These are phyloP conservation scores for Aschersonia sp. DNA, from an alignment of 2,329 filamentous ascomycete species.

Conservation along the genomic window DNA sequence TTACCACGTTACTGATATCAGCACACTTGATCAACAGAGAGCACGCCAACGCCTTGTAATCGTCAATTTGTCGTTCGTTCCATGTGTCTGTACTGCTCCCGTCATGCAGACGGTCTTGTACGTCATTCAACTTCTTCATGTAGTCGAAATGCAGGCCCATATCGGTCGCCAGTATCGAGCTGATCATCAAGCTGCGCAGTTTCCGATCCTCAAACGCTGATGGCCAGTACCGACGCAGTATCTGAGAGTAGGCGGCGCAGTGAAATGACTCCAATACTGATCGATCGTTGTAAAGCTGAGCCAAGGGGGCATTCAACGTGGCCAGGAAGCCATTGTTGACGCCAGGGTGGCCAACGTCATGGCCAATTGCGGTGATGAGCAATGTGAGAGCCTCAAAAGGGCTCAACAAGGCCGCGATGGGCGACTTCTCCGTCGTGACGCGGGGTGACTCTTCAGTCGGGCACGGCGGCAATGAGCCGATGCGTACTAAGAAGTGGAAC, in stretches of 20 bases:
- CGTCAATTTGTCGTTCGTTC: constrained; percentile 61
- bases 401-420: constrained; percentile 60
- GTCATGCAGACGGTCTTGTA: constrained; percentile 64
- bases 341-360: constrained; percentile 93
- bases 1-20: constrained; percentile 94
- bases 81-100: constrained; percentile 56
- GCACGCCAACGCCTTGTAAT: constrained; percentile 70
- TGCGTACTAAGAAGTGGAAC: constrained; percentile 75
- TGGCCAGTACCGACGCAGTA: constrained; percentile 86
- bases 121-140: constrained; percentile 72
- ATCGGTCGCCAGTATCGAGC: constrained; percentile 91
- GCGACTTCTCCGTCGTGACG: constrained; percentile 32
- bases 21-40: constrained; percentile 93
- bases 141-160: constrained; percentile 97
- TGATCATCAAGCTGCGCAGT: constrained; percentile 87
- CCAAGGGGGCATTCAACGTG: constrained; percentile 80
- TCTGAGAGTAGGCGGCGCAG: constrained; percentile 92
- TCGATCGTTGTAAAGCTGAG: constrained; percentile 91
- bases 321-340: constrained; percentile 97
- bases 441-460: constrained; percentile 21
- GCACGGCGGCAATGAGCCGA: constrained; percentile 63
- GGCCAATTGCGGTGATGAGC: constrained; percentile 89
- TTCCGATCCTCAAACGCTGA: constrained; percentile 61
- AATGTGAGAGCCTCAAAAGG: constrained; percentile 83
- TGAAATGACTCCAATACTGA: constrained; percentile 97